Evolutionary conservation across 1,284 basidiomycete genomes (phyloP).

Genomic region (Ceratobasidium sp.): DNA sequence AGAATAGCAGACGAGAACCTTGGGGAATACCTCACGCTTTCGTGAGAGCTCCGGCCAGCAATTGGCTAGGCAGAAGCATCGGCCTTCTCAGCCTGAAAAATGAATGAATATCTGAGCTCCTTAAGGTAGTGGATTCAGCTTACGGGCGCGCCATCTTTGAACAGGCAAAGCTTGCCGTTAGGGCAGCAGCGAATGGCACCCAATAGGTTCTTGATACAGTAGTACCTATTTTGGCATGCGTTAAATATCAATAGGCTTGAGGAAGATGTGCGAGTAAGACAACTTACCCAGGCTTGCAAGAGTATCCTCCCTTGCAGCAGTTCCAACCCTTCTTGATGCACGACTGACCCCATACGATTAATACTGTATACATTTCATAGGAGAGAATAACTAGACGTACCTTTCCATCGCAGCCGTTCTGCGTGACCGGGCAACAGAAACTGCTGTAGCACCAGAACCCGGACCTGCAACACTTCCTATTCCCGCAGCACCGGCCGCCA

Average conservation of each 20-base stretch:
- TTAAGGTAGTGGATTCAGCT: not conserved
- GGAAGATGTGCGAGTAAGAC: not conserved
- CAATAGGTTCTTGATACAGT: conserved; percentile 4
- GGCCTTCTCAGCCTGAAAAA: not conserved
- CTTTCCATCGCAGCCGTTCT: conserved; percentile 2
- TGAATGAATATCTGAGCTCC: not conserved
- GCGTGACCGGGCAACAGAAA: not conserved
- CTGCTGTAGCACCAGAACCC: conserved; percentile 7
- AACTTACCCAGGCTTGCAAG: conserved; percentile 7
- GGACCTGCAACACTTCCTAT: not conserved
- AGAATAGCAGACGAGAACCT: not conserved
- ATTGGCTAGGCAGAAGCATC: not conserved
- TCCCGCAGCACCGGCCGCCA: conserved; percentile 10
- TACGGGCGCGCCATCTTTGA: not conserved
- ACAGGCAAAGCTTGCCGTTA: conserved; percentile 3
- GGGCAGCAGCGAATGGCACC: conserved; percentile 31
- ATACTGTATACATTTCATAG: too few species aligned
- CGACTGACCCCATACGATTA: not conserved
- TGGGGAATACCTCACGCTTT: not conserved
- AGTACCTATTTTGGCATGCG: not conserved
- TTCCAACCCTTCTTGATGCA: conserved; percentile 9
- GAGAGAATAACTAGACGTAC: not conserved
- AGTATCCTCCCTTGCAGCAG: conserved; percentile 10
- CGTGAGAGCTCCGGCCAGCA: not conserved
- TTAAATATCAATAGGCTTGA: not conserved